A percentile compares a stretch with the other conserved stretches of the same genome.
These are phyloP conservation scores for Dichomitus squalens DNA, from an alignment of 1,284 basidiomycete genomes.

Conservation along the genomic window DNA sequence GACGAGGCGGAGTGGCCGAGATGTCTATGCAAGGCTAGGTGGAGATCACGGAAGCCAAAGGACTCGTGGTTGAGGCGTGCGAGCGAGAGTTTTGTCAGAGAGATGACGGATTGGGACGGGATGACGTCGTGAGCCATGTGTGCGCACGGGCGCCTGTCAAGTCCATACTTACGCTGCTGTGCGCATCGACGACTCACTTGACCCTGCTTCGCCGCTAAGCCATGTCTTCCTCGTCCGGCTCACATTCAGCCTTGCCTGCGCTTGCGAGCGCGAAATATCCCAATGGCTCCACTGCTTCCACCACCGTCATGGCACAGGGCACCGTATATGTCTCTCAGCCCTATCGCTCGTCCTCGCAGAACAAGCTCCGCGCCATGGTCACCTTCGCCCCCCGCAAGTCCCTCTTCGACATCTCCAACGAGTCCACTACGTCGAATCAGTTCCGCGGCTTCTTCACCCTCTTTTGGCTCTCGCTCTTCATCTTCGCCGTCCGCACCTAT, in stretches of 20 bases:
- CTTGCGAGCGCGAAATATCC: not conserved
- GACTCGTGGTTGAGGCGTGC: not conserved
- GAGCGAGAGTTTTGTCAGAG: not conserved
- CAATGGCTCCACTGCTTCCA: conserved; percentile 5
- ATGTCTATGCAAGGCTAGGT: not conserved
- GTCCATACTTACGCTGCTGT: not conserved
- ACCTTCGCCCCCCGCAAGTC: conserved; percentile 86
- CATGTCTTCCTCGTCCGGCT: conserved; percentile 14
- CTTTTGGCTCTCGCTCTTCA: conserved; percentile 88
- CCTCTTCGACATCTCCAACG: conserved; percentile 82
- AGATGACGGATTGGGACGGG: not conserved
- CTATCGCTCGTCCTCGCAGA: conserved; percentile 64
- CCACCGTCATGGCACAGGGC: conserved; percentile 49
- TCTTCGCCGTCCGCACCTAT: conserved; percentile 80
- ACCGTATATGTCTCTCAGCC: conserved; percentile 77
- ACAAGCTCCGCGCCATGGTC: conserved; percentile 74
- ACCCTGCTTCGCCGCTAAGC: conserved; percentile 3
- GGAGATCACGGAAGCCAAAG: not conserved
- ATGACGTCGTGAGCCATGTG: not conserved
- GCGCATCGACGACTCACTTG: not conserved
- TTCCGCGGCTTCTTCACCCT: conserved; percentile 94
- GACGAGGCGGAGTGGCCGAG: not conserved
- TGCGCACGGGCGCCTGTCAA: not conserved
- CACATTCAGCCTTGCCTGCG: conserved; percentile 1
- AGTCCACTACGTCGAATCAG: conserved; percentile 73